These are phyloP conservation scores for Blastocystis sp. DNA, from an alignment of 352 stramenopile species.

Conservation along the genomic window DNA sequence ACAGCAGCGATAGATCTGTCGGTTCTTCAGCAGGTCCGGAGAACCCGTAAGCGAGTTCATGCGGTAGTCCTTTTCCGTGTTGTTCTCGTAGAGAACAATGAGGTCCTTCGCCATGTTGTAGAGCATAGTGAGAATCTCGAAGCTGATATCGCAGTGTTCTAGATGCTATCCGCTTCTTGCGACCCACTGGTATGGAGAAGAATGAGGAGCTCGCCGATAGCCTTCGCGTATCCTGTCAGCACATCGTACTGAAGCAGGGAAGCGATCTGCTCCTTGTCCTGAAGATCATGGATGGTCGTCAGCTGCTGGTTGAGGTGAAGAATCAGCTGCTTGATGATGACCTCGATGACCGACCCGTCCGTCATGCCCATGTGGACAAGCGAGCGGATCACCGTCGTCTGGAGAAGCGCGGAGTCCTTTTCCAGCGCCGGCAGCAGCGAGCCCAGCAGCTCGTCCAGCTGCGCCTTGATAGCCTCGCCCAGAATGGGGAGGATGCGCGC, in stretches of 20 bases:
- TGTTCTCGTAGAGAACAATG: not conserved
- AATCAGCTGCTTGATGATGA: slow-evolving; percentile 45
- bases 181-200: slow-evolving; percentile 16
- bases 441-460: slow-evolving; percentile 48
- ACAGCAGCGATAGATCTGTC: slow-evolving; percentile 12
- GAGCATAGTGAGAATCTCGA: not conserved
- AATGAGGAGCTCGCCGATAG: not conserved
- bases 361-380: not conserved
- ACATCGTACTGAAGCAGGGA: not conserved
- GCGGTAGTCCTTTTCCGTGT: not conserved
- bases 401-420: not conserved
- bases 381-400: slow-evolving; percentile 8
- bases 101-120: not conserved
- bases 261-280: not conserved
- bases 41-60: not conserved
- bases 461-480: slow-evolving; percentile 52
- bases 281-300: not conserved
- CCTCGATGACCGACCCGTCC: slow-evolving; percentile 20
- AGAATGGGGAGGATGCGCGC: slow-evolving; percentile 50
- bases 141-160: slow-evolving; percentile 22
- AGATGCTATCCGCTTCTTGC: not conserved
- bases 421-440: slow-evolving; percentile 3
- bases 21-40: not conserved
- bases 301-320: not conserved
- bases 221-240: not conserved